phyloP scores from a whole-genome alignment of 495 filamentous ascomycete species.

The Aspergillus diversus region DNA sequence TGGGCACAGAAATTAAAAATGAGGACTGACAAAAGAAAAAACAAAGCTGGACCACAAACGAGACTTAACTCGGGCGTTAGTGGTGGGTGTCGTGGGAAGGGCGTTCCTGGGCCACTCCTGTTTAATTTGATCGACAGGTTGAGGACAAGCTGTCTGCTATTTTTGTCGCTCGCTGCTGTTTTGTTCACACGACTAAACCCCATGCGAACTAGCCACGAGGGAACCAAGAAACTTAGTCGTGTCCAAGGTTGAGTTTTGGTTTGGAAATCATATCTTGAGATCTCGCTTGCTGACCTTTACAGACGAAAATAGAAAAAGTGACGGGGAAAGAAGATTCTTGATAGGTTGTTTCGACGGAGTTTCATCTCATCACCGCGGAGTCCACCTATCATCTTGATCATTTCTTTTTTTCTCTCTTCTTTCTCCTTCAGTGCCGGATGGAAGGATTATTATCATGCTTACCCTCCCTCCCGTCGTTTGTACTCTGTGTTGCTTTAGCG shows the following conservation, averaged over 20 bases:
- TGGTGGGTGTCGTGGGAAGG: background rate
- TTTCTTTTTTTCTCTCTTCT: too few species aligned
- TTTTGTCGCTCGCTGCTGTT: background rate
- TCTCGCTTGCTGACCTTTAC: background rate
- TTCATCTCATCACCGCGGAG: too few species aligned
- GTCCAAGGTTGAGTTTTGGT: too few species aligned
- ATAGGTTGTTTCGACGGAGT: background rate
- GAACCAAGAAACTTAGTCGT: background rate
- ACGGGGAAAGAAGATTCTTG: background rate
- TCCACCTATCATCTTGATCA: too few species aligned
- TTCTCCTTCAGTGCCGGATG: too few species aligned
- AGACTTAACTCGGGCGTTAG: too few species aligned
- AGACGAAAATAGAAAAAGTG: background rate
- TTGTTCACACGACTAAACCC: background rate
- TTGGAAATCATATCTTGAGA: background rate
- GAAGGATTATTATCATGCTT: too few species aligned
- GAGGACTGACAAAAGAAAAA: too few species aligned
- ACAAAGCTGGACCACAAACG: too few species aligned
- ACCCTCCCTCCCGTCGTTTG: too few species aligned
- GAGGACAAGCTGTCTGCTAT: background rate
- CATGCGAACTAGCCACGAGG: slow-evolving; percentile 2
- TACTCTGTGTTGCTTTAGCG: background rate
- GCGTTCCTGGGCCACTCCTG: background rate
- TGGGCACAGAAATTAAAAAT: too few species aligned
- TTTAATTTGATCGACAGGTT: slow-evolving; percentile 3